Conservation (phyloP, 2,329 filamentous ascomycete species). For the Magnaporthales sp. region DNA sequence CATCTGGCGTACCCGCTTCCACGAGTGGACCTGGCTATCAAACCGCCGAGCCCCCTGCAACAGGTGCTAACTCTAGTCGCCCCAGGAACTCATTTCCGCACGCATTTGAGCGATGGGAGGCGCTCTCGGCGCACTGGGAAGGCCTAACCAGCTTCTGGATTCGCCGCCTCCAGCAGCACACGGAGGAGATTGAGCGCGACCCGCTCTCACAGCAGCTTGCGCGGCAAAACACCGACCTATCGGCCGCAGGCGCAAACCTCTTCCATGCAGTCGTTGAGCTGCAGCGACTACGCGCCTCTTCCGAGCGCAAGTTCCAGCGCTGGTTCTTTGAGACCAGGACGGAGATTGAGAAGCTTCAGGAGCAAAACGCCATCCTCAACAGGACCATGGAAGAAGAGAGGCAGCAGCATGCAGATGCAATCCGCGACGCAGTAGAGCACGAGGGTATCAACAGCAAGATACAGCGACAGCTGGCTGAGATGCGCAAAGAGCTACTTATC, state of each 20-base stretch:
- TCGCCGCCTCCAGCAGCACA: slow-evolving; percentile 81
- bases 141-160: slow-evolving; percentile 97
- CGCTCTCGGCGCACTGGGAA: slow-evolving; percentile 94
- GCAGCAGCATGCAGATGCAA: slow-evolving; percentile 57
- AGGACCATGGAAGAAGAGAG: slow-evolving; percentile 66
- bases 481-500: slow-evolving; percentile 87
- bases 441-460: slow-evolving; percentile 61
- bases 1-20: neutral
- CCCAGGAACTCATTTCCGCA: slow-evolving; percentile 76
- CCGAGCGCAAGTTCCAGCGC: slow-evolving; percentile 93
- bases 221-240: slow-evolving; percentile 93
- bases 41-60: slow-evolving; percentile 22
- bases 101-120: slow-evolving; percentile 97
- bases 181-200: slow-evolving; percentile 72
- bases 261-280: slow-evolving; percentile 97
- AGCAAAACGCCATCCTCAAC: slow-evolving; percentile 75
- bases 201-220: slow-evolving; percentile 82
- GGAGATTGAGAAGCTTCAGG: slow-evolving; percentile 78
- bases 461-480: slow-evolving; percentile 75
- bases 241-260: slow-evolving; percentile 89
- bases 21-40: slow-evolving; percentile 11
- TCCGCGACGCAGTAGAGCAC: slow-evolving; percentile 55
- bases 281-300: slow-evolving; percentile 86
- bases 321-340: slow-evolving; percentile 96
- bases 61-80: slow-evolving; percentile 20